A percentile compares a stretch with the other conserved stretches of the same genome.
phyloP scores from a whole-genome alignment of 2,329 filamentous ascomycete species.

The Trichoderma atroviride region DNA sequence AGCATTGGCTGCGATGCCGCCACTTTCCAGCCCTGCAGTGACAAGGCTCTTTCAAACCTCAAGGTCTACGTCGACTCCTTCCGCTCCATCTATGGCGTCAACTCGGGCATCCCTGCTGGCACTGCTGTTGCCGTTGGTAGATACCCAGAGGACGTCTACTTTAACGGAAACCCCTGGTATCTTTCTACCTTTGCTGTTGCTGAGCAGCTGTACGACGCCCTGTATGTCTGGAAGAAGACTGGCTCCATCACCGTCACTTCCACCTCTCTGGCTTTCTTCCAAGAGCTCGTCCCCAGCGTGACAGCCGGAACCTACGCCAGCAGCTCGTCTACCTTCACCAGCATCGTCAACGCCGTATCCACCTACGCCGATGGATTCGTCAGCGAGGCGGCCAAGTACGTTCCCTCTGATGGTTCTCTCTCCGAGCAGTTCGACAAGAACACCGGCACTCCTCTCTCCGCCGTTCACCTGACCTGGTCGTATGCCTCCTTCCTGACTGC shows the following conservation, averaged over 20 bases:
- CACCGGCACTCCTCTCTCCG: conserved; percentile 60
- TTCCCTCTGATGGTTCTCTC: conserved; percentile 62
- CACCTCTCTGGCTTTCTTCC: conserved; percentile 72
- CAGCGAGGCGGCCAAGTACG: conserved; percentile 64
- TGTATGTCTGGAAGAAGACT: conserved; percentile 68
- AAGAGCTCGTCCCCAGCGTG: conserved; percentile 61
- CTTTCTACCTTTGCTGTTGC: conserved; percentile 75
- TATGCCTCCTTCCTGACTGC: conserved; percentile 71
- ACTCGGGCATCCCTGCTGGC: conserved; percentile 63
- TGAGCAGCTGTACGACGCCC: conserved; percentile 76
- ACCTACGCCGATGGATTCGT: conserved; percentile 65
- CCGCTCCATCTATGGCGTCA: conserved; percentile 69
- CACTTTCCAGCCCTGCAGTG: conserved; percentile 79
- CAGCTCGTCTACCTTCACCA: conserved; percentile 50
- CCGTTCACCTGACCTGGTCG: conserved; percentile 71
- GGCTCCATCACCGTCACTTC: conserved; percentile 66
- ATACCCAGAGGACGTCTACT: conserved; percentile 74
- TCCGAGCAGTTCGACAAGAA: conserved; percentile 67
- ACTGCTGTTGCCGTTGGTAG: conserved; percentile 65
- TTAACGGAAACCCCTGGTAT: conserved; percentile 81
- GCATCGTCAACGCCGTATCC: conserved; percentile 59
- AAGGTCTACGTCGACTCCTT: conserved; percentile 77
- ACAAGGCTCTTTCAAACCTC: conserved; percentile 71
- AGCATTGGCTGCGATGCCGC: conserved; percentile 64
- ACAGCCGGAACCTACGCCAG: conserved; percentile 64